Conservation (phyloP, 805 yeast genomes). For the Helenozyma rhizophorensis region DNA sequence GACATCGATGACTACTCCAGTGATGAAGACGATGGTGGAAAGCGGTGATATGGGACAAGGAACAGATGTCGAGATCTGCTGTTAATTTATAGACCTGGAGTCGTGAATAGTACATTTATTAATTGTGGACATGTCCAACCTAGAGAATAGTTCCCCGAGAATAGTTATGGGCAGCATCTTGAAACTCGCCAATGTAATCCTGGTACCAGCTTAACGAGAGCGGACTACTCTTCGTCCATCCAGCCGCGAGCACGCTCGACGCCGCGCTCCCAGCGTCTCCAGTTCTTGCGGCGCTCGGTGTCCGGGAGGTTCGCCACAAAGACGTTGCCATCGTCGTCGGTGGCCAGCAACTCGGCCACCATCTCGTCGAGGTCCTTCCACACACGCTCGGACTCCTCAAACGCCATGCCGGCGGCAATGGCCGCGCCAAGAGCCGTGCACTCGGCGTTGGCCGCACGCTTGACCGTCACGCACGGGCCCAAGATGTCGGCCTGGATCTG, state of each 20-base stretch:
- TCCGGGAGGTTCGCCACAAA: constrained; percentile 47
- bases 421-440: constrained; percentile 97
- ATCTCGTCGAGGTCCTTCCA: constrained; percentile 80
- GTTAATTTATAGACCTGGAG: no score
- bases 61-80: no score
- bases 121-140: no score
- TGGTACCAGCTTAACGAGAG: no score
- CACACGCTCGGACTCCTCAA: constrained; percentile 49
- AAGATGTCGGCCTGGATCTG: constrained; percentile 90
- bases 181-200: no score
- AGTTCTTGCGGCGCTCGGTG: constrained; percentile 53
- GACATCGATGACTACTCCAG: constrained; percentile 27
- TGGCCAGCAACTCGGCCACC: constrained; percentile 34
- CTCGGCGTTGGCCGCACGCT: constrained; percentile 77
- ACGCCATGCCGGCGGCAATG: constrained; percentile 82
- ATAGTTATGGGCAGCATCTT: no score
- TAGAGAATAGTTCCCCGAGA: no score
- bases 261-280: constrained; percentile 84
- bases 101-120: no score
- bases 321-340: constrained; percentile 20
- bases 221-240: constrained; percentile 49
- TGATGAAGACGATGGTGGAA: constrained; percentile 6
- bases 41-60: no score
- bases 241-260: constrained; percentile 78
- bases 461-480: constrained; percentile 81